These are phyloP conservation scores for Ascochyta koolunga DNA, from an alignment of 2,329 filamentous ascomycete genomes.

Conservation along the genomic window DNA sequence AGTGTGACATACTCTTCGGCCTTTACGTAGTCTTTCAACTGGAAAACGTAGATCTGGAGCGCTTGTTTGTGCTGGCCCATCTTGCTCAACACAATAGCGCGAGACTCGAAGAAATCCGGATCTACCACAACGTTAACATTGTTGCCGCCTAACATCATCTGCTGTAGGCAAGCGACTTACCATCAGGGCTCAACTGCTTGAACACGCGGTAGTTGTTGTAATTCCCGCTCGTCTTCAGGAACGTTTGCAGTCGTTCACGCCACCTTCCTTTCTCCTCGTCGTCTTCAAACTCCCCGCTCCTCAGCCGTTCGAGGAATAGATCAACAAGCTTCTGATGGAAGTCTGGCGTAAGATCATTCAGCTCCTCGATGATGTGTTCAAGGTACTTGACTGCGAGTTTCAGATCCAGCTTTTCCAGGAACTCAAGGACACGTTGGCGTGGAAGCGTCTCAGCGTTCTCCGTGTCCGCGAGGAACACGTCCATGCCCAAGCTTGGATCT, in stretches of 20 bases:
- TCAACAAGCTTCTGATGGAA: constrained; percentile 86
- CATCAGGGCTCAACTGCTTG: constrained; percentile 76
- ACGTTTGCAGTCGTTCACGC: constrained; percentile 71
- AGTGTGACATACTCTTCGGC: constrained; percentile 77
- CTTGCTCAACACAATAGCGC: constrained; percentile 88
- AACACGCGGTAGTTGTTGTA: constrained; percentile 84
- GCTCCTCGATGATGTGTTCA: constrained; percentile 87
- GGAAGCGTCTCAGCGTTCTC: constrained; percentile 93
- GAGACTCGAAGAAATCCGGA: constrained; percentile 82
- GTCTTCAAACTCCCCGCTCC: constrained; percentile 39
- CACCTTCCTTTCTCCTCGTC: constrained; percentile 52
- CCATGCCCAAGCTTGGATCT: constrained; percentile 80
- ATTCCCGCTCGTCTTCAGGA: constrained; percentile 76
- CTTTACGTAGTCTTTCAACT: constrained; percentile 82
- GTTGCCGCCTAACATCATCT: not conserved
- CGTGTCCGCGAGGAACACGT: constrained; percentile 89
- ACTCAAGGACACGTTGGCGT: constrained; percentile 74
- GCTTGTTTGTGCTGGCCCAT: constrained; percentile 97
- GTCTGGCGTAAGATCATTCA: constrained; percentile 82
- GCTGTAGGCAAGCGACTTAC: constrained; percentile 57
- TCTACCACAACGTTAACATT: constrained; percentile 58
- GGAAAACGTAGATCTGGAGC: constrained; percentile 96
- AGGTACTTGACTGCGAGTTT: constrained; percentile 80
- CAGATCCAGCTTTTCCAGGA: constrained; percentile 71
- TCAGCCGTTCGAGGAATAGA: constrained; percentile 66